Conservation (phyloP, 495 filamentous ascomycete genomes). For the Baudoinia panamericana region DNA sequence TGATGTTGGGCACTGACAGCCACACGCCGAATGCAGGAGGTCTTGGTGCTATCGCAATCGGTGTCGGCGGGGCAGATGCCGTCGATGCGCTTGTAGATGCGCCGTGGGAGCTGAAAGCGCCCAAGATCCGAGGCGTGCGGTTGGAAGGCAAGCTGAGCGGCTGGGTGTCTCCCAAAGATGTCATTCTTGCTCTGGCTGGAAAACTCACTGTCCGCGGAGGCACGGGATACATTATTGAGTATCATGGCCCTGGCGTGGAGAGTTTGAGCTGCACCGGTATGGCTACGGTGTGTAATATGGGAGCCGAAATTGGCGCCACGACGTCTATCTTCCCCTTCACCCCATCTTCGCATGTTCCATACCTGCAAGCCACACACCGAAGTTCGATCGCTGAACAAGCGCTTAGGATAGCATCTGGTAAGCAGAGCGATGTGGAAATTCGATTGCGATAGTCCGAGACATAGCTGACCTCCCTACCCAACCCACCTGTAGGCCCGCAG, state of each 20-base stretch:
- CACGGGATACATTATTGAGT: constrained; percentile 90
- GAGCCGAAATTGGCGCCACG: constrained; percentile 85
- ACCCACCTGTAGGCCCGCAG: constrained; percentile 29
- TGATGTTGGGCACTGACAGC: constrained; percentile 99
- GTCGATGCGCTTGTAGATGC: constrained; percentile 93
- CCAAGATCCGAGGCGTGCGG: constrained; percentile 73
- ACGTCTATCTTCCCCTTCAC: constrained; percentile 89
- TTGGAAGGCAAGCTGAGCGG: constrained; percentile 72
- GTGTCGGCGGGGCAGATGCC: constrained; percentile 93
- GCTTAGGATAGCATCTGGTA: constrained; percentile 31
- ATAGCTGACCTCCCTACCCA: too few relatives aligned
- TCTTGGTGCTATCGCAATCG: constrained; percentile 86
- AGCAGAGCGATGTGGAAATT: too few relatives aligned
- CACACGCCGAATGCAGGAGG: constrained; percentile 96
- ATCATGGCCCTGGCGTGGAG: constrained; percentile 76
- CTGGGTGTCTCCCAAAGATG: constrained; percentile 90
- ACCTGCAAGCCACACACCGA: constrained; percentile 74
- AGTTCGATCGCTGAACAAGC: constrained; percentile 54
- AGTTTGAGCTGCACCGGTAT: constrained; percentile 84
- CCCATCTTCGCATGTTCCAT: constrained; percentile 48
- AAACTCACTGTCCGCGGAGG: constrained; percentile 86
- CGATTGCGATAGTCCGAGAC: too few relatives aligned
- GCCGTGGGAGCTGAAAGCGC: constrained; percentile 94
- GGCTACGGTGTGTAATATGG: constrained; percentile 89
- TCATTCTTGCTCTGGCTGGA: constrained; percentile 82